Conservation (phyloP, 2,329 filamentous ascomycete genomes). For the Ophiostoma novo-ulmi region DNA sequence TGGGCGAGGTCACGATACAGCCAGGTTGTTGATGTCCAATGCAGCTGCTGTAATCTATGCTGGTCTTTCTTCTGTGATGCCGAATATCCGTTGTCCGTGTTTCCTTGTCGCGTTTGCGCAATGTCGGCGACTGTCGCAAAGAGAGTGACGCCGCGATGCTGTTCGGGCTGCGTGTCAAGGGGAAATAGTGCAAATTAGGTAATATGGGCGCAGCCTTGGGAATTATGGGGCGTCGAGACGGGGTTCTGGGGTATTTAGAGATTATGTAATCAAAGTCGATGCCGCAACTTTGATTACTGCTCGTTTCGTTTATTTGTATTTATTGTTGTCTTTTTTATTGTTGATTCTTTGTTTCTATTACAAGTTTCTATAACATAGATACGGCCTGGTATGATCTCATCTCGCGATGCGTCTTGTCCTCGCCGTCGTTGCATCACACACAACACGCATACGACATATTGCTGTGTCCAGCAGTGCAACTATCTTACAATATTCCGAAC, state of each 20-base stretch:
- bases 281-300: neutral
- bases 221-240: constrained; percentile 1
- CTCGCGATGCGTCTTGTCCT: neutral
- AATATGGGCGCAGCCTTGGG: neutral
- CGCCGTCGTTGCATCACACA: neutral
- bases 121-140: constrained; percentile 3
- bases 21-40: too few relatives aligned
- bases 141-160: neutral
- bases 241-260: neutral
- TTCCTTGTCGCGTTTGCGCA: neutral
- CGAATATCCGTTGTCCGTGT: neutral
- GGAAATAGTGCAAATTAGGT: neutral
- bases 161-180: constrained; percentile 1
- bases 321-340: neutral
- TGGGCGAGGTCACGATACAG: neutral
- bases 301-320: neutral
- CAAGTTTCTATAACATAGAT: neutral
- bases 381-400: neutral
- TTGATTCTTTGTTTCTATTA: neutral
- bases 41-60: too few relatives aligned
- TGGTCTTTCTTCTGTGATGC: too few relatives aligned
- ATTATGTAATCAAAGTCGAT: neutral
- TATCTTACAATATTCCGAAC: too few relatives aligned
- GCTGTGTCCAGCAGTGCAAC: neutral
- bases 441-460: neutral